phyloP scores from a whole-genome alignment of 805 yeast genomes.

The Wickerhamomyces queroliae region DNA sequence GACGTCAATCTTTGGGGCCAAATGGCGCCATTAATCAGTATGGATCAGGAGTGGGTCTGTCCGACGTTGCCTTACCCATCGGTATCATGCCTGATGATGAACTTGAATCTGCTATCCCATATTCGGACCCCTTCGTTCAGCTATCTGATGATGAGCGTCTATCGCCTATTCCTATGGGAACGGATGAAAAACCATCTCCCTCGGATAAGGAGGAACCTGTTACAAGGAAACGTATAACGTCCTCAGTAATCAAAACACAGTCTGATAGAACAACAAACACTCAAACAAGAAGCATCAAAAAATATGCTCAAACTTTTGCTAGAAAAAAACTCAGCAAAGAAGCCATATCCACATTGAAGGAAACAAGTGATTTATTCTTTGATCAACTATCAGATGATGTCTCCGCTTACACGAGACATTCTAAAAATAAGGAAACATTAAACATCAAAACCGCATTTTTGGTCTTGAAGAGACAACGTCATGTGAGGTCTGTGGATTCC shows the following conservation, averaged over 20 bases:
- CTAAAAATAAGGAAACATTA: slow-evolving; percentile 19
- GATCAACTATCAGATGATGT: slow-evolving; percentile 23
- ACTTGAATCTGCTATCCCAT: not conserved
- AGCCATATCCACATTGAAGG: slow-evolving; percentile 16
- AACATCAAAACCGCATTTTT: slow-evolving; percentile 21
- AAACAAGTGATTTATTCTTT: slow-evolving; percentile 24
- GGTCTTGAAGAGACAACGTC: slow-evolving; percentile 26
- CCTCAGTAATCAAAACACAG: not conserved
- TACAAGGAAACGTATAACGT: not conserved
- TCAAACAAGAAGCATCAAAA: slow-evolving; percentile 2
- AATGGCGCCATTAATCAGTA: not conserved
- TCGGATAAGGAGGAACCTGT: not conserved
- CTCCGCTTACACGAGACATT: slow-evolving; percentile 27
- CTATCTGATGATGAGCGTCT: not conserved
- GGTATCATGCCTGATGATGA: slow-evolving; percentile 17
- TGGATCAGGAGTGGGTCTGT: no score
- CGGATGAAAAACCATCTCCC: no score
- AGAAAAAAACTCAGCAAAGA: slow-evolving; percentile 13
- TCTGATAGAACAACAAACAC: no score
- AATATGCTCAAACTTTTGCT: slow-evolving; percentile 6
- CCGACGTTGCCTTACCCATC: slow-evolving; percentile 22
- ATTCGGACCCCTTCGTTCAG: not conserved
- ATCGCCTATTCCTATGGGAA: not conserved
- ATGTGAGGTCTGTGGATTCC: slow-evolving; percentile 11
- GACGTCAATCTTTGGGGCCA: not conserved